These are phyloP conservation scores for Aspergillus nidulans DNA, from an alignment of 495 filamentous ascomycete species.

Conservation along the genomic window DNA sequence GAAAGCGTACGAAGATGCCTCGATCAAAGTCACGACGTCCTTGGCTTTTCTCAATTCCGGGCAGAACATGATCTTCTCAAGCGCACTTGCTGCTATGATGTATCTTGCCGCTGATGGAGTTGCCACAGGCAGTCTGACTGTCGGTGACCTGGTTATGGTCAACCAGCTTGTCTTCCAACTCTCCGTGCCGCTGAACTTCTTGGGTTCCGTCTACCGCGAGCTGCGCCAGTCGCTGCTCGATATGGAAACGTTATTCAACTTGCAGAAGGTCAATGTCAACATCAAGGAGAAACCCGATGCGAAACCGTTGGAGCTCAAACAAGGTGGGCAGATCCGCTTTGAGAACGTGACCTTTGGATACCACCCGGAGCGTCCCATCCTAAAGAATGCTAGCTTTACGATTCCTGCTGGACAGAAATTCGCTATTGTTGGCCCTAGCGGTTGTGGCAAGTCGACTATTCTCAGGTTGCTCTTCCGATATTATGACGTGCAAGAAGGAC, in stretches of 20 bases:
- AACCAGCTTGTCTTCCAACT: constrained; percentile 99
- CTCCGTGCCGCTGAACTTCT: constrained; percentile 91
- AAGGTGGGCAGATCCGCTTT: constrained; percentile 85
- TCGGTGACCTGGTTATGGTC: constrained; percentile 97
- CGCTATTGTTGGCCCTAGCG: constrained; percentile 90
- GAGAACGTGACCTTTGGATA: constrained; percentile 96
- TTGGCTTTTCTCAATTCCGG: constrained; percentile 91
- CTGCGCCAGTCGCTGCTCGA: constrained; percentile 89
- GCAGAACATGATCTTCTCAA: constrained; percentile 97
- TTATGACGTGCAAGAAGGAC: constrained; percentile 84
- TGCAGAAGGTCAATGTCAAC: constrained; percentile 95
- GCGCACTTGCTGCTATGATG: constrained; percentile 97
- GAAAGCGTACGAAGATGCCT: constrained; percentile 81
- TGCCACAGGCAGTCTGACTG: constrained; percentile 70
- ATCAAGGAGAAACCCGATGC: constrained; percentile 74
- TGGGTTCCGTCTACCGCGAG: constrained; percentile 94
- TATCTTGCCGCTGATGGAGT: constrained; percentile 89
- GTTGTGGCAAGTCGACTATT: constrained; percentile 94
- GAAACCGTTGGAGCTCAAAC: constrained; percentile 61
- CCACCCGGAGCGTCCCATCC: constrained; percentile 77
- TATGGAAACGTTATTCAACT: constrained; percentile 97
- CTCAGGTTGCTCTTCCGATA: constrained; percentile 87
- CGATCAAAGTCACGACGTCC: constrained; percentile 93
- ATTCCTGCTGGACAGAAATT: constrained; percentile 96
- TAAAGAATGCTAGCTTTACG: constrained; percentile 76